phyloP scores from a whole-genome alignment of 1,284 basidiomycete species.

The Exobasidium rhododendri region DNA sequence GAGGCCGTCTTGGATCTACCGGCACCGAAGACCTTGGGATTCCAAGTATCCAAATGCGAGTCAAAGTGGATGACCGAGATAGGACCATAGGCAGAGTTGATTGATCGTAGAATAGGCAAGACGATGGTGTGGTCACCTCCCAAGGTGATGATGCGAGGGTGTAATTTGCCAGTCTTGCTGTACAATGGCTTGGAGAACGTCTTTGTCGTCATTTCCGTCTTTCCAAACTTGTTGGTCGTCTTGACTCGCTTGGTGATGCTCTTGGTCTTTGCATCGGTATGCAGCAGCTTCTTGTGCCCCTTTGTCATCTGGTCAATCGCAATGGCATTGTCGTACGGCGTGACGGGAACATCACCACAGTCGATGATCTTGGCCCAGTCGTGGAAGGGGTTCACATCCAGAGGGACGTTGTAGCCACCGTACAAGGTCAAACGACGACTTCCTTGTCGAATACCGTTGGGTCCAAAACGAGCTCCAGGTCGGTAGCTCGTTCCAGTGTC shows the following conservation, averaged over 20 bases:
- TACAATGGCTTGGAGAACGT: conserved; percentile 2
- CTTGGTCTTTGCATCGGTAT: conserved; percentile 9
- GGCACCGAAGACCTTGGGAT: conserved; percentile 25
- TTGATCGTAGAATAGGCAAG: conserved; percentile 67
- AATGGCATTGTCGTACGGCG: conserved; percentile 69
- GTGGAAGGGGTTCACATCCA: conserved; percentile 67
- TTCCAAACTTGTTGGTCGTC: background rate
- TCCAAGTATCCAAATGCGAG: conserved; percentile 70
- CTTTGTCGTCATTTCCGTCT: conserved; percentile 6
- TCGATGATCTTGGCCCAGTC: conserved; percentile 63
- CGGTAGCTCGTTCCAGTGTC: conserved; percentile 71
- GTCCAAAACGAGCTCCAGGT: conserved; percentile 75
- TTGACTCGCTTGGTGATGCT: conserved; percentile 6
- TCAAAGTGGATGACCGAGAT: conserved; percentile 71
- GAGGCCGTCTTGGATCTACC: background rate
- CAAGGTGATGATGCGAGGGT: conserved; percentile 66
- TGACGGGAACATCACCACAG: conserved; percentile 73
- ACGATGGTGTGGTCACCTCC: conserved; percentile 78
- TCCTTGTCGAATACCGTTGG: conserved; percentile 73
- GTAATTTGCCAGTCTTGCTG: conserved; percentile 16
- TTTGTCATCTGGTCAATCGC: conserved; percentile 74
- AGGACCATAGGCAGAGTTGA: conserved; percentile 70
- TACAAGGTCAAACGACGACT: conserved; percentile 70
- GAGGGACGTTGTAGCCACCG: conserved; percentile 71
- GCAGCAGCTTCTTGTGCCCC: conserved; percentile 29